These are phyloP conservation scores for Gossypium anomalum DNA, from an alignment of 345 rosid genomes.

Conservation along the genomic window DNA sequence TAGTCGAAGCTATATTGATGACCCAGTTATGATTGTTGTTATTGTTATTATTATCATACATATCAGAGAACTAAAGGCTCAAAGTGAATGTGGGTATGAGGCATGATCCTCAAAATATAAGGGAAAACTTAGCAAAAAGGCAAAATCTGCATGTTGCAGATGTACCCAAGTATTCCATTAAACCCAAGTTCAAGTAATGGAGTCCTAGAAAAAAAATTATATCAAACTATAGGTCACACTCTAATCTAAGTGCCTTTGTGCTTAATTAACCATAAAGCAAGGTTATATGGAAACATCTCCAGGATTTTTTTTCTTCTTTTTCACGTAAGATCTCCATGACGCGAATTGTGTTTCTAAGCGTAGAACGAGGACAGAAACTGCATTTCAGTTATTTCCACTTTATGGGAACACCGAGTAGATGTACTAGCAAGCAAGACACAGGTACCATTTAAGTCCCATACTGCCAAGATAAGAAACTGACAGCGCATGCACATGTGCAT, in stretches of 20 bases:
- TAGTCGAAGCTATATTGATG: too few relatives aligned
- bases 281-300: background rate
- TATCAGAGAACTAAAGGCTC: background rate
- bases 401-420: background rate
- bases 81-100: background rate
- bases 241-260: background rate
- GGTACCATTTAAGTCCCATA: background rate
- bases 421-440: background rate
- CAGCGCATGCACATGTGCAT: too few relatives aligned
- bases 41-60: too few relatives aligned
- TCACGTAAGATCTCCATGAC: background rate
- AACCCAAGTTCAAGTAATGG: background rate
- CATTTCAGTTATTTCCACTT: background rate
- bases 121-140: background rate
- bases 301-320: background rate
- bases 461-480: background rate
- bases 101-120: background rate
- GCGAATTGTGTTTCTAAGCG: background rate
- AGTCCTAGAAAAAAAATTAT: background rate
- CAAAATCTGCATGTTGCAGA: background rate
- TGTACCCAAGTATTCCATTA: background rate
- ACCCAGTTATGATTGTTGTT: too few relatives aligned
- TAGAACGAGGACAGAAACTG: background rate
- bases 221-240: background rate
- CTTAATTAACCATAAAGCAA: background rate